Evolutionary conservation across 1,284 basidiomycete species (phyloP), one percentile per base, ranked within the genome.

Genomic region (Pisolithus thermaeus): DNA sequence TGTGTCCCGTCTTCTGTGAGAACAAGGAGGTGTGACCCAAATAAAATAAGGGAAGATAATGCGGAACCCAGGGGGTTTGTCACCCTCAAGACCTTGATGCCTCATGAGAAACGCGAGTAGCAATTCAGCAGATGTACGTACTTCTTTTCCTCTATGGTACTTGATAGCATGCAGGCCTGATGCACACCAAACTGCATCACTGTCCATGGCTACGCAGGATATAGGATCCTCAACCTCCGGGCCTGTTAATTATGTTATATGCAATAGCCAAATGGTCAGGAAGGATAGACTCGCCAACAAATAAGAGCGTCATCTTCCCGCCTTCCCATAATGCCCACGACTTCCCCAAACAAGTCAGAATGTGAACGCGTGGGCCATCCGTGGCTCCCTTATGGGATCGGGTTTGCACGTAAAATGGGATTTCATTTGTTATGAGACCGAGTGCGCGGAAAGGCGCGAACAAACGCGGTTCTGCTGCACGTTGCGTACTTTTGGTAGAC

Each of bases 241-340:
- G 14, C 92, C 92, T 96, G 58, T 60, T 35, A 51, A 44, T 47
- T 18, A 45, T 52, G 18, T 47, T 53, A 16, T 37, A 51, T 35
- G 35, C 35, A 27, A 25, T 32, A 47, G 30, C 18, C 3, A 23
- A 14, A 47, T 43, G 25, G 43, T 44, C 16, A 27, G 39, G 8
- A 25, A 48, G 38, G 28, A n/a, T 28, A 42, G 52, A 50, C 90
- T 72, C 67, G 88, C 95, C 93, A 54, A 97, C 92, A 66, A 99
- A 98, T 44, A 98, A 76, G 45, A 99, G 72, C 16, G 80, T 81
- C 90, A 99, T 94, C 70, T 87, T 91, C 32, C 85, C 90, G 12
- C 92, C 93, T 63, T 97, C 93, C 96, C 96, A 99, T 70, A 98
- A 77, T 20, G 92, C 90, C 96, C 96, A 99, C 59, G 90, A 85